Evolutionary conservation across 352 stramenopile genomes (phyloP).

Genomic region (Pilasporangium apinafurcum): DNA sequence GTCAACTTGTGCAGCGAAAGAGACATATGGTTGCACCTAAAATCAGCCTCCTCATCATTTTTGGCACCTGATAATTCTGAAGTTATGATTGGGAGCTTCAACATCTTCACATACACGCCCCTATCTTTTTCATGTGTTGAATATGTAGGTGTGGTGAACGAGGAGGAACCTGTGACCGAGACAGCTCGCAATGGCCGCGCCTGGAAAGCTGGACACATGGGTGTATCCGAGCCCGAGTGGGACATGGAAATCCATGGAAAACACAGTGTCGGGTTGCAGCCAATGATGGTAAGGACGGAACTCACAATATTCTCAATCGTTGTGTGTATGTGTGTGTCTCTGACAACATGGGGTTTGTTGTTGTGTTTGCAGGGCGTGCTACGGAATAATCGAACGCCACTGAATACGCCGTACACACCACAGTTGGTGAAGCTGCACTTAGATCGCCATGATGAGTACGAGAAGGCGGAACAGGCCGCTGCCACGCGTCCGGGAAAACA

Average conservation of each 20-base stretch:
- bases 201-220: too few species aligned
- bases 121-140: too few species aligned
- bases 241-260: conserved; percentile 47
- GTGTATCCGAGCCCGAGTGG: conserved; percentile 47
- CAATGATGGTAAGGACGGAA: conserved; percentile 30
- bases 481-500: conserved; percentile 9
- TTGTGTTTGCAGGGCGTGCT: conserved; percentile 32
- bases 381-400: conserved; percentile 66
- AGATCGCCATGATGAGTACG: conserved; percentile 51
- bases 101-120: too few species aligned
- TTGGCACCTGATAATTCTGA: too few species aligned
- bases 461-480: conserved; percentile 20
- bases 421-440: conserved; percentile 81
- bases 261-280: conserved; percentile 36
- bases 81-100: too few species aligned
- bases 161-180: too few species aligned
- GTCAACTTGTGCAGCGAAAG: too few species aligned
- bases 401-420: conserved; percentile 82
- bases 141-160: too few species aligned
- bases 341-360: neutral
- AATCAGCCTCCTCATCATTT: too few species aligned
- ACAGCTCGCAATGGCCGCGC: too few species aligned
- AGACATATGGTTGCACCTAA: too few species aligned
- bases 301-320: too few species aligned
- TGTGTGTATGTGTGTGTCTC: neutral